phyloP scores from a whole-genome alignment of 306 rosid genomes.

The Vachellia collinsii region DNA sequence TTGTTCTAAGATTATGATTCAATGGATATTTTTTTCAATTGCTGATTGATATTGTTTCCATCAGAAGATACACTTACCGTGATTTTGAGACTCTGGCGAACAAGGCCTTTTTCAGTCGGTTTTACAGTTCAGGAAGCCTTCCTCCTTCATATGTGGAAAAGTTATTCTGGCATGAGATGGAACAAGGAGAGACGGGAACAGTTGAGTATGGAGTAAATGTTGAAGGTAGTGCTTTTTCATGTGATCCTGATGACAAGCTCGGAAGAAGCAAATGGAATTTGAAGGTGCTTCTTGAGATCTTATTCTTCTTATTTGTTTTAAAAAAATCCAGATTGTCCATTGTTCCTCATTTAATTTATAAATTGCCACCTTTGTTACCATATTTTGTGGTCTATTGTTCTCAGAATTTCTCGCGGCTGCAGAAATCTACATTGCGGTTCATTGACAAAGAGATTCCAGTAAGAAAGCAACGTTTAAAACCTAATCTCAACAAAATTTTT shows the following conservation, averaged over 20 bases:
- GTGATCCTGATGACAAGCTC: slow-evolving; percentile 45
- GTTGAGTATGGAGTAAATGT: slow-evolving; percentile 51
- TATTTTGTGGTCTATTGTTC: not conserved
- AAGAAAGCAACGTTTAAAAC: slow-evolving; percentile 21
- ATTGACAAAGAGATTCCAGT: slow-evolving; percentile 44
- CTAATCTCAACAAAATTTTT: not conserved
- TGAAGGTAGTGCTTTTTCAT: slow-evolving; percentile 52
- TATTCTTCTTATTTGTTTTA: not conserved
- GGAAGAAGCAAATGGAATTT: slow-evolving; percentile 51
- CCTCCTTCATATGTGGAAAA: slow-evolving; percentile 43
- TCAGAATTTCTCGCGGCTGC: slow-evolving; percentile 44
- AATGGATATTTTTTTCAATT: not conserved
- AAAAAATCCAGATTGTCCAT: not conserved
- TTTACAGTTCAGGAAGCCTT: slow-evolving; percentile 30
- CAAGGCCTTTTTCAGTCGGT: slow-evolving; percentile 24
- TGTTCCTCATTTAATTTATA: not conserved
- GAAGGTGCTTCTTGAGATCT: slow-evolving; percentile 37
- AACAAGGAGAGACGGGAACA: slow-evolving; percentile 27
- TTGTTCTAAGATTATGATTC: not conserved
- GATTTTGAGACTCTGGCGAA: slow-evolving; percentile 45
- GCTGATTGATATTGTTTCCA: not conserved
- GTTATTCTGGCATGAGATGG: slow-evolving; percentile 50
- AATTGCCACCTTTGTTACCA: not conserved
- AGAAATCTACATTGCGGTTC: slow-evolving; percentile 38
- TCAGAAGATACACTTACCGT: slow-evolving; percentile 45